Evolutionary conservation across 2,329 filamentous ascomycete species (phyloP), one percentile per base, ranked within the genome.

Genomic region (Annulohypoxylon truncatum): DNA sequence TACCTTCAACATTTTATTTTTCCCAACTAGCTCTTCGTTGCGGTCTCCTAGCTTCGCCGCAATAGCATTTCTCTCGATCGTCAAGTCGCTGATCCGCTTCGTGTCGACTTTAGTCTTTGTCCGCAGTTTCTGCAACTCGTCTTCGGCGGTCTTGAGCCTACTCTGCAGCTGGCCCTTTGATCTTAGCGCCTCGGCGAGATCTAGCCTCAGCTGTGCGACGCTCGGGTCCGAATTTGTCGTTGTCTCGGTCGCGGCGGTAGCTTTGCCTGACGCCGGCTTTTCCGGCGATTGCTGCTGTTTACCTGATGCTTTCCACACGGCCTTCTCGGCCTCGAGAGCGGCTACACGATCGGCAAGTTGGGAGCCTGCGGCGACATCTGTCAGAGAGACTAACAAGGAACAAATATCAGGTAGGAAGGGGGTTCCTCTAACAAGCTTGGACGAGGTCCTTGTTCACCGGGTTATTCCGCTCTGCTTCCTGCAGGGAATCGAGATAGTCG

Each of bases 11-110:
- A 97, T 81, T 77, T 94, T 93, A 29, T 89, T 89, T 82, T 97
- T 97, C 64, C 89, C 92, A 60, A 85, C 87, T 29, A 97, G 80
- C 82, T 98, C 96, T 73, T 96, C 92, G 67, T 96, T 93, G 28
- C 92, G 84, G 77, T 97, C 95, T 68, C 87, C 89, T 40, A 97
- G 81, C 67, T 90, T 90, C 42, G 88, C 85, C 52, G 87, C 83
- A 15, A 96, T 81, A 1, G 83, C 79, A 15, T 85, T 83, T 31
- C 88, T 86, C 73, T 94, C 89, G 22, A 83, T 80, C 18, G 88
- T 86, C 15, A 96, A 81, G 20, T 85, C 81, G 13, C 83, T 81
- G 54, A 97, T 84, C 15, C 84, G 83, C 71, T 84, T 86, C 6
- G 81, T 79, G 62, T 95, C 90, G n/a, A 82, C 80, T 46, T 83